phyloP scores from a whole-genome alignment of 2,329 filamentous ascomycete genomes.

The Penicillium psychrosexuale region DNA sequence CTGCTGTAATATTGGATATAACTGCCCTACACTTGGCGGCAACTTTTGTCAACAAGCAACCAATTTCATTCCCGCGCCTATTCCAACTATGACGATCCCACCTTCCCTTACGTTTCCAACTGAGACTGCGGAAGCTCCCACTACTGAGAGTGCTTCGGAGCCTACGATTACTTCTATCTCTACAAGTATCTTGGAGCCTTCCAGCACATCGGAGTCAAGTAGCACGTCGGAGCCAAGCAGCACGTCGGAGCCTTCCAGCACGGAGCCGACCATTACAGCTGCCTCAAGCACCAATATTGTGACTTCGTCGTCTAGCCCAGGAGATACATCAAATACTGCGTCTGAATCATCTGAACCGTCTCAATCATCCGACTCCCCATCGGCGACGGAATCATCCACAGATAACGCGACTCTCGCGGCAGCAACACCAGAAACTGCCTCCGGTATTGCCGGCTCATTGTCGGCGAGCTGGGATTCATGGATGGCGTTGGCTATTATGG shows the following conservation, averaged over 20 bases:
- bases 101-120: background rate
- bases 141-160: background rate
- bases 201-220: too few relatives aligned
- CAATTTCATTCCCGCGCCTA: background rate
- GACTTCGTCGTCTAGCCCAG: background rate
- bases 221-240: too few relatives aligned
- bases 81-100: background rate
- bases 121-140: background rate
- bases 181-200: background rate
- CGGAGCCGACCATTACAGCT: background rate
- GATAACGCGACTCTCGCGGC: background rate
- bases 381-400: background rate
- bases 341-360: background rate
- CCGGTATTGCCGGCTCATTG: background rate
- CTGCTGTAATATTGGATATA: background rate
- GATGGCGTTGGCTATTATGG: background rate
- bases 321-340: background rate
- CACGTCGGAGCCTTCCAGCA: too few relatives aligned
- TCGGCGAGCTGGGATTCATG: background rate
- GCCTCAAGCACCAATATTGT: background rate
- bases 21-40: background rate
- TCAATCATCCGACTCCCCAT: too few relatives aligned
- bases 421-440: background rate
- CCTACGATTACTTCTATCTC: background rate
- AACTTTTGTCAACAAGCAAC: background rate